A percentile compares a stretch with the other conserved stretches of the same genome.
Conservation (phyloP, 441 rosid species). For the Melastoma candidum region DNA sequence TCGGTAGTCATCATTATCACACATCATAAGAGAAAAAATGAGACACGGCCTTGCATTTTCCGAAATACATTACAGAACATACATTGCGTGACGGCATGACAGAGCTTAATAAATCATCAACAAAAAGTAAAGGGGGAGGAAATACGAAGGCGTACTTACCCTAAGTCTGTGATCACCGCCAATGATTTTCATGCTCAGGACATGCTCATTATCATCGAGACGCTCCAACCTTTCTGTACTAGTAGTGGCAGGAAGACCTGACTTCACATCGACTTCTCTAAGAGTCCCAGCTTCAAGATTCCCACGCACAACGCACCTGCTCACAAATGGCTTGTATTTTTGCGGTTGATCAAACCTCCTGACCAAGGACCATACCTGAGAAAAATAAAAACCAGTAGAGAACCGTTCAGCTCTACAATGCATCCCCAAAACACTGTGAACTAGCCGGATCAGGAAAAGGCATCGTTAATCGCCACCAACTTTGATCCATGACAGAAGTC, state of each 20-base stretch:
- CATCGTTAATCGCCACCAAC: no score
- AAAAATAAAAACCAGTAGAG: conserved; percentile 1
- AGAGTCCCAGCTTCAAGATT: conserved; percentile 53
- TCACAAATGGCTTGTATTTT: conserved; percentile 58
- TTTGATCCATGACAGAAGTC: no score
- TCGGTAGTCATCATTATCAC: no score
- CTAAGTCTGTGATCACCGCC: conserved; percentile 76
- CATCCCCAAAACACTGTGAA: no score
- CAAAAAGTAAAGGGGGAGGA: conserved; percentile 4
- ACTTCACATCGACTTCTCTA: conserved; percentile 69
- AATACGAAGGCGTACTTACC: conserved; percentile 23
- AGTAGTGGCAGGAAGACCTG: conserved; percentile 63
- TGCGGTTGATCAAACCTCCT: conserved; percentile 74
- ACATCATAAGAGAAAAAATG: no score
- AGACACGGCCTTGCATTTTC: no score
- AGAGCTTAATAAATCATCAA: not conserved
- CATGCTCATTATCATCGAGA: conserved; percentile 56
- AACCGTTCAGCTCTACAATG: no score
- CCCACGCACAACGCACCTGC: conserved; percentile 56
- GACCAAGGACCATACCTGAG: conserved; percentile 56
- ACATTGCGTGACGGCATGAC: not conserved
- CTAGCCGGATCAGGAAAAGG: no score
- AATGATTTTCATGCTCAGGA: conserved; percentile 48
- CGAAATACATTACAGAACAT: no score
- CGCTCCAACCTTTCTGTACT: conserved; percentile 63